Evolutionary conservation across 495 filamentous ascomycete species (phyloP), one percentile per base, ranked within the genome.

Genomic region (Talaromyces trachyspermus): DNA sequence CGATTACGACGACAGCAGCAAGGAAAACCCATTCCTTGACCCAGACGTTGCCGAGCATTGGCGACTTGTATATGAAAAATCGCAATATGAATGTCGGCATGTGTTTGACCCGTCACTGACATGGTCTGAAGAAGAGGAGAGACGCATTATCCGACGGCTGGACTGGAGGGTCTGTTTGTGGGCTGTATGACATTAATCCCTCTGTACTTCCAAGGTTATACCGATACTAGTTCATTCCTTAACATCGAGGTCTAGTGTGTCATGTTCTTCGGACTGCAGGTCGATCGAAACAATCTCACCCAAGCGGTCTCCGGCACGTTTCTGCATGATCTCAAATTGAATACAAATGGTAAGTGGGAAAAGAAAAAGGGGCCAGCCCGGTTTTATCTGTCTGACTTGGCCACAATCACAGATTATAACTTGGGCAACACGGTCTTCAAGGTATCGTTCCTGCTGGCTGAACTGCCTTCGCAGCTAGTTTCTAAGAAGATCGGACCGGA

Each of bases 261-360:
- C 22, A 90, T 86, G 65, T 91, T 92, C 60, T 89, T 91, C 44
- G 85, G 84, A 0, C 75, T 94, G 19, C 85, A 92, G 50, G 68
- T 91, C 2, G 88, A 95, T 57, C 74, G 87, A 30, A 80, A 81
- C 18, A 94, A 90, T 60, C 74, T 89, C 25, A 61, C 71, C 24
- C 80, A 88, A 54, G 84, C 85, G 5, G 65, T 85, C 4, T 81
- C 82, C 1, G 85, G 89, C 57, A 83, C 83, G 56, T 74, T 89
- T 64, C 68, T 89, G 6, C 62, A 58, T 3, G 76, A 81, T 46
- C 57, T 80, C 7, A 64, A 75, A 5, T 64, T 89, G 53, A 78
- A 68, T 44, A 88, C 81, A 11, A 83, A 89, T 50, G 78, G 72
- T 69, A 32, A 27, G 43, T 3, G 5, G 43, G 5, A 81, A 80